These are phyloP conservation scores for Ceratocystis ficicola DNA, from an alignment of 2,329 filamentous ascomycete genomes.

Conservation along the genomic window DNA sequence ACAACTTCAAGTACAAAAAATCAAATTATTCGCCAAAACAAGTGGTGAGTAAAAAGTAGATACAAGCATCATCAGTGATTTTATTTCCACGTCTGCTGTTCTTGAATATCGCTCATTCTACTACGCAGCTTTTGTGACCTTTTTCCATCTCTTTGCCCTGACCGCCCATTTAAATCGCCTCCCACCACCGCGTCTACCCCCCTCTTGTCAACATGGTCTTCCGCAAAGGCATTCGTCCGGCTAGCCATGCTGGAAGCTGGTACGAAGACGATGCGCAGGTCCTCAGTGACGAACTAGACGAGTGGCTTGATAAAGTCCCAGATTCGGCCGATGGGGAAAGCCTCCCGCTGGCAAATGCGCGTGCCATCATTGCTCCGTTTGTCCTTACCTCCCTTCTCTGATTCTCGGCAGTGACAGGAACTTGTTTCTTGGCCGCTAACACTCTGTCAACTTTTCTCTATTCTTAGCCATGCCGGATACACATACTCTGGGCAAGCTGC, in stretches of 20 bases:
- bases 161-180: background rate
- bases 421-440: slow-evolving; percentile 10
- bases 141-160: background rate
- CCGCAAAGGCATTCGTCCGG: slow-evolving; percentile 31
- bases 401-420: background rate
- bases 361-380: slow-evolving; percentile 89
- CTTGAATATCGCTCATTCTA: background rate
- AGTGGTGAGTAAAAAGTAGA: background rate
- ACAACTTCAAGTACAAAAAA: no score
- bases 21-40: no score
- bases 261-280: slow-evolving; percentile 51
- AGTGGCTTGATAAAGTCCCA: slow-evolving; percentile 62
- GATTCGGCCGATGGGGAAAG: slow-evolving; percentile 44
- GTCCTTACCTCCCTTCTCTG: slow-evolving; percentile 7
- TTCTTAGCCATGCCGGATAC: slow-evolving; percentile 76
- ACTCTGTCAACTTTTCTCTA: background rate
- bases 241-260: slow-evolving; percentile 79
- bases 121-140: background rate
- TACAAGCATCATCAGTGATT: background rate
- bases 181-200: background rate
- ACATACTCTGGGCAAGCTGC: slow-evolving; percentile 82
- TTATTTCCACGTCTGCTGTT: background rate
- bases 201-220: slow-evolving; percentile 8
- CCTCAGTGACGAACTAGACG: slow-evolving; percentile 60
- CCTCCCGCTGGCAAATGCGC: slow-evolving; percentile 61